Conservation (phyloP, 495 filamentous ascomycete species). For the Podospora bellae-mahoneyi region DNA sequence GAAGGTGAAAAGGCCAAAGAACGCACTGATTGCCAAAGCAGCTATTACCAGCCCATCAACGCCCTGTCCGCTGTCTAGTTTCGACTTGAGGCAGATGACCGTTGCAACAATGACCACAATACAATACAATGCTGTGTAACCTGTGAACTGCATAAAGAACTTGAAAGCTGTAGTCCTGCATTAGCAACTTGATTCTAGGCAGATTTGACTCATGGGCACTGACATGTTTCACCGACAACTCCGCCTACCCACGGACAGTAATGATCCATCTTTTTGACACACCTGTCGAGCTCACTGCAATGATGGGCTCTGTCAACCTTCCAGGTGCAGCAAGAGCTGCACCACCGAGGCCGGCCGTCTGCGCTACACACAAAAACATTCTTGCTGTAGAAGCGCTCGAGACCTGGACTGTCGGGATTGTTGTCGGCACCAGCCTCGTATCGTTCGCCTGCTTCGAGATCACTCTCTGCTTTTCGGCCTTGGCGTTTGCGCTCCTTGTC, state of each 20-base stretch:
- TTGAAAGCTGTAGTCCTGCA: slow-evolving; percentile 58
- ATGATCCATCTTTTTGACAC: slow-evolving; percentile 87
- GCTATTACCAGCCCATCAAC: slow-evolving; percentile 40
- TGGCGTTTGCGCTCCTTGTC: slow-evolving; percentile 26
- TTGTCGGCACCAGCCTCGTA: slow-evolving; percentile 36
- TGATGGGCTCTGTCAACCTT: slow-evolving; percentile 85
- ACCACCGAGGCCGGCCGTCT: slow-evolving; percentile 79
- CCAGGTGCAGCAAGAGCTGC: slow-evolving; percentile 72
- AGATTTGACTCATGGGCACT: slow-evolving; percentile 17
- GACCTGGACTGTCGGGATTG: slow-evolving; percentile 45
- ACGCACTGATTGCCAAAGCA: slow-evolving; percentile 42
- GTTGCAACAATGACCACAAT: slow-evolving; percentile 53
- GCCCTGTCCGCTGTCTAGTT: slow-evolving; percentile 22
- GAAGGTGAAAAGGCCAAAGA: slow-evolving; percentile 73
- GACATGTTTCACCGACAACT: slow-evolving; percentile 72
- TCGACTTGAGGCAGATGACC: slow-evolving; percentile 33
- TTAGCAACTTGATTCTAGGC: slow-evolving; percentile 6
- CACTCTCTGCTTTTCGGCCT: slow-evolving; percentile 19
- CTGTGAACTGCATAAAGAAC: slow-evolving; percentile 82
- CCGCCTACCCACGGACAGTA: slow-evolving; percentile 96
- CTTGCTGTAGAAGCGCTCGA: slow-evolving; percentile 66
- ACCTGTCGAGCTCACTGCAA: slow-evolving; percentile 73
- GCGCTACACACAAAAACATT: slow-evolving; percentile 77
- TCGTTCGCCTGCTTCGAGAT: slow-evolving; percentile 42
- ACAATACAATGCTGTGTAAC: slow-evolving; percentile 68